Conservation (phyloP, 2,329 filamentous ascomycete genomes). For the Arthrobotrys musiformis region DNA sequence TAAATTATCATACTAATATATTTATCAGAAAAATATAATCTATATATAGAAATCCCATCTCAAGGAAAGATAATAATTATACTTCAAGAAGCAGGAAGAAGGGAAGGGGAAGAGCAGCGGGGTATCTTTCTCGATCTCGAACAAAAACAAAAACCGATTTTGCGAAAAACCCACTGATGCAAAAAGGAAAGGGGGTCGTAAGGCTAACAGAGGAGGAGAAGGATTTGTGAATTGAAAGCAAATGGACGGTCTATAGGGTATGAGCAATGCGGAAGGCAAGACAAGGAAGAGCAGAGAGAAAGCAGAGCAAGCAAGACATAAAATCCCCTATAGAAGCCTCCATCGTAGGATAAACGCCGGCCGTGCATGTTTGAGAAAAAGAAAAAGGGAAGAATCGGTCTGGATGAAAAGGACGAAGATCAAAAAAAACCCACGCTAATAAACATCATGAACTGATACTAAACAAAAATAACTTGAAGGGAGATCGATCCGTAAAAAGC, state of each 20-base stretch:
- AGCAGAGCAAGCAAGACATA: neutral
- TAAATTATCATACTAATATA: neutral
- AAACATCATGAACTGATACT: constrained; percentile 26
- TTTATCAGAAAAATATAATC: neutral
- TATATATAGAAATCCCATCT: neutral
- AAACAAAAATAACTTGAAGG: constrained; percentile 2
- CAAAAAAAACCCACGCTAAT: constrained; percentile 50
- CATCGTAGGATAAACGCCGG: constrained; percentile 48
- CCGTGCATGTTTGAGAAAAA: constrained; percentile 33
- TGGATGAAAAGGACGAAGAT: neutral
- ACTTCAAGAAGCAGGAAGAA: neutral
- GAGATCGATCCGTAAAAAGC: constrained; percentile 19
- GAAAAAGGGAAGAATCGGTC: neutral
- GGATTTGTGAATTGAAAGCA: neutral
- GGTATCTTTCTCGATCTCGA: constrained; percentile 36
- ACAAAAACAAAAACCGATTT: neutral
- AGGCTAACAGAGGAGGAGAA: neutral
- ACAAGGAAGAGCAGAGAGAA: constrained; percentile 32
- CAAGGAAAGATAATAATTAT: neutral
- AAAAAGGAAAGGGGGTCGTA: constrained; percentile 6
- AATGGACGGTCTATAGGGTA: constrained; percentile 54
- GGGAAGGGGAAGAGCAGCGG: neutral
- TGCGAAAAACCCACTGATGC: neutral
- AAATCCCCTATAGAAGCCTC: constrained; percentile 47
- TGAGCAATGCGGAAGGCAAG: neutral